Base-by-base conservation (phyloP, 805 yeast genomes). In the Sporopachydermia quercuum region DNA sequence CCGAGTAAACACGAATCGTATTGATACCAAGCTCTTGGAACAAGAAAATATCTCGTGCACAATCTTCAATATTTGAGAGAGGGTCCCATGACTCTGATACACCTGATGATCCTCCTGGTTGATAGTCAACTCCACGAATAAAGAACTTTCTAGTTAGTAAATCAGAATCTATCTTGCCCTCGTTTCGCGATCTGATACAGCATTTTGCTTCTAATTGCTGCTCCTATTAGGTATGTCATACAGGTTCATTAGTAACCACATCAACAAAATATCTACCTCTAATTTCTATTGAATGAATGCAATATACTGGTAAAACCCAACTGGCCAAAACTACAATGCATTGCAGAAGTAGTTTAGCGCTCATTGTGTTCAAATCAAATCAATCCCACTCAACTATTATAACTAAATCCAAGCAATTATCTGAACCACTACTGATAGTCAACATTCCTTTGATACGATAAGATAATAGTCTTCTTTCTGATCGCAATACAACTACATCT, bases 71-170 rank as follows among this genome's bases (percentile, higher is more conserved):
- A 50, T 84, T 78, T 2, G 94, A 78, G 35, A 89, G 63, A 0
- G 96, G 95, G 53, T 89, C 97, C 11, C 54, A 47, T 1, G 38
- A 53, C 37, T 43, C 47, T 36, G 44, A 62, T 16, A 76, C 76
- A 0, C 77, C 87, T 0, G 94, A 77, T 0, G 94, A 78, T 0
- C 96, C 97, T 5, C 96, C 96, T 0, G 96, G 96, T 53, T 89
- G 96, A 54, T 87, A 87, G 56, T 89, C 97, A 1, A 89, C 81
- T 15, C 97, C 97, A 56, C 73, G 78, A 30, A 87, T 68, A 49
- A 68, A 77, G 53, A 89, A 87, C 75, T 76, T 39, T 11, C 41
- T 37, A 41, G 37, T 49, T 54, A 48, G 19, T 15, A 40, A 18
- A 30, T 5, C 8, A 15, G 15, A 14, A 16, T 16, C 11, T 37